These are phyloP conservation scores for Ustilago tritici DNA, from an alignment of 1,284 basidiomycete species.

Conservation along the genomic window DNA sequence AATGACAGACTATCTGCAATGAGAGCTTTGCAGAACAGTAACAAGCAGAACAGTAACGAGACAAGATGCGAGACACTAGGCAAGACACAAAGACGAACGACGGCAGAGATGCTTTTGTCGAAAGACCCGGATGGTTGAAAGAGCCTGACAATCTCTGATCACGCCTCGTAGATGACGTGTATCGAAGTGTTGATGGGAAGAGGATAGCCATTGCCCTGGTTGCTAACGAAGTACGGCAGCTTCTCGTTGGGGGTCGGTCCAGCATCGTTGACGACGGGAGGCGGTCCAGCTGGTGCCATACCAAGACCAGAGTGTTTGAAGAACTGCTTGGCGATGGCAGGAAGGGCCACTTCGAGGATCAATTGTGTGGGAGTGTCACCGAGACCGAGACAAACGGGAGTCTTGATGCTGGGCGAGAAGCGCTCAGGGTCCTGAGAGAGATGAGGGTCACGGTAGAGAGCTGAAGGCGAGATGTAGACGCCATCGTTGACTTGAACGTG, in stretches of 20 bases:
- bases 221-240: constrained; percentile 42
- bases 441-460: constrained; percentile 46
- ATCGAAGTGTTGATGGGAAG: constrained; percentile 49
- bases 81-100: not conserved
- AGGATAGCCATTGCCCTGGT: constrained; percentile 38
- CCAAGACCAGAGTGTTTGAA: constrained; percentile 39
- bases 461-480: constrained; percentile 40
- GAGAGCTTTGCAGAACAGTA: constrained; percentile 14
- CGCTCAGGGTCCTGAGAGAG: constrained; percentile 34
- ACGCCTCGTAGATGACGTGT: constrained; percentile 44
- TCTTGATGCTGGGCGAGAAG: constrained; percentile 22
- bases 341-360: constrained; percentile 44
- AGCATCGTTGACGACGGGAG: constrained; percentile 36
- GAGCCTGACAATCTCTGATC: not conserved
- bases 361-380: constrained; percentile 42
- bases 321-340: constrained; percentile 48
- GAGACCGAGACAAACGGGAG: constrained; percentile 41
- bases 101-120: not conserved
- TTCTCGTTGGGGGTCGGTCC: constrained; percentile 33
- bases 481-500: constrained; percentile 40
- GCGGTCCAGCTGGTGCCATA: constrained; percentile 42
- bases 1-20: constrained; percentile 7
- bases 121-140: not conserved
- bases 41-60: constrained; percentile 5
- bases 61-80: not conserved